These are phyloP conservation scores for Leucosporidium scottii DNA, from an alignment of 768 basidiomycete genomes.

Conservation along the genomic window DNA sequence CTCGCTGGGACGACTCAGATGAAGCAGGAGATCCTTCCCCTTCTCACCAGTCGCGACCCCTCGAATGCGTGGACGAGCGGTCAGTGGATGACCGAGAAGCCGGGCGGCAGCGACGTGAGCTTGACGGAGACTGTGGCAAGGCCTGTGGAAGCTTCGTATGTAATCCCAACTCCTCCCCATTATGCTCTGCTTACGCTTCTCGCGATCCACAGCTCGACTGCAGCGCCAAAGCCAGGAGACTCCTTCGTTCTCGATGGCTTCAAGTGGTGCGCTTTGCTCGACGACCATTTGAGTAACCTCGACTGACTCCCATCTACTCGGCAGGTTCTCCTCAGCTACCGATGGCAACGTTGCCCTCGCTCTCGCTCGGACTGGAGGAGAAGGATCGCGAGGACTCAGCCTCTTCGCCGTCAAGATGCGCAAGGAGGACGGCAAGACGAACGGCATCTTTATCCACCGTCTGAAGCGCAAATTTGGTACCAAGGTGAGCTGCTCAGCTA, in stretches of 20 bases:
- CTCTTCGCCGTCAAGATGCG: constrained; percentile 64
- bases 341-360: constrained; percentile 67
- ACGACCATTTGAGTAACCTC: too few relatives aligned
- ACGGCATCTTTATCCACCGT: constrained; percentile 63
- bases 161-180: too few relatives aligned
- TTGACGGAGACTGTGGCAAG: constrained; percentile 61
- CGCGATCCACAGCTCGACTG: too few relatives aligned
- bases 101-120: constrained; percentile 54
- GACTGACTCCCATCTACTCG: too few relatives aligned
- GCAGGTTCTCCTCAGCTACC: constrained; percentile 49
- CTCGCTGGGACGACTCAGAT: constrained; percentile 56
- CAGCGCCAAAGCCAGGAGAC: neutral
- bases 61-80: constrained; percentile 60
- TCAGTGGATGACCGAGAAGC: constrained; percentile 53
- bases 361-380: constrained; percentile 59
- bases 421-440: constrained; percentile 40
- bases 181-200: too few relatives aligned
- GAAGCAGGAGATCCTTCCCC: constrained; percentile 55
- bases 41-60: constrained; percentile 60
- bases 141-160: neutral
- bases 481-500: neutral
- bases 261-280: constrained; percentile 26
- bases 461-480: constrained; percentile 76
- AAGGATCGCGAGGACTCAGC: constrained; percentile 54
- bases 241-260: constrained; percentile 25